phyloP scores from a whole-genome alignment of 2,329 filamentous ascomycete species.

The Aspergillus hiratsukae region DNA sequence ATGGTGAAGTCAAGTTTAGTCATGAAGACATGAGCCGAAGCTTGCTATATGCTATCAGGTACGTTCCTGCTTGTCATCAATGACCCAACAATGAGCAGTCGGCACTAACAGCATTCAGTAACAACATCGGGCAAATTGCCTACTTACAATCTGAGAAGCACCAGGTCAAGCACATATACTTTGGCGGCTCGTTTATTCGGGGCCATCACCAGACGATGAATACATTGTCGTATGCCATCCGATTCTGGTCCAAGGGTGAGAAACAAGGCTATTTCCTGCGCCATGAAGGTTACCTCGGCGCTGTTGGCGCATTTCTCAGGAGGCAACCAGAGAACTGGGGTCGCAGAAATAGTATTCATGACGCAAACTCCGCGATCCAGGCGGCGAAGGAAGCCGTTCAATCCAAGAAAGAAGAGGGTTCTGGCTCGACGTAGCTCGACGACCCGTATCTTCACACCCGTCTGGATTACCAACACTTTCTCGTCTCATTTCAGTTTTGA shows the following conservation, averaged over 20 bases:
- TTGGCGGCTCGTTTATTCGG: constrained; percentile 93
- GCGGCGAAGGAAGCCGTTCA: constrained; percentile 19
- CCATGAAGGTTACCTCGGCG: constrained; percentile 91
- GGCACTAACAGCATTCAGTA: constrained; percentile 50
- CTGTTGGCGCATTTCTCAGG: constrained; percentile 91
- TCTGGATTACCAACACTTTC: neutral
- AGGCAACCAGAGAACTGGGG: constrained; percentile 90
- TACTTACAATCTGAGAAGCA: constrained; percentile 97
- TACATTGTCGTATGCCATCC: constrained; percentile 92
- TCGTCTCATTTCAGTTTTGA: neutral
- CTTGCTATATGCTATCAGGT: constrained; percentile 83
- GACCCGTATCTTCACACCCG: neutral
- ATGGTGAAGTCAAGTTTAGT: constrained; percentile 55
- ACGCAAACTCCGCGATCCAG: constrained; percentile 25
- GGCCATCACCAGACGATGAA: constrained; percentile 98
- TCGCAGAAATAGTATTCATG: constrained; percentile 70
- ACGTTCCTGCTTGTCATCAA: constrained; percentile 9
- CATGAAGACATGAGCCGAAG: constrained; percentile 84
- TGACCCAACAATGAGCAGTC: neutral
- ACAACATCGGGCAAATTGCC: constrained; percentile 97
- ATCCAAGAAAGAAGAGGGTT: neutral
- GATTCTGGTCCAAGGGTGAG: constrained; percentile 90
- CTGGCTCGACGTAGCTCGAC: neutral
- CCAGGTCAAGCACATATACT: constrained; percentile 87
- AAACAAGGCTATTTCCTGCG: constrained; percentile 95